Percentiles rank a stretch among this genome's conserved stretches.
Conservation (phyloP, 192 early-diverging fungal species). For the Dispira simplex region DNA sequence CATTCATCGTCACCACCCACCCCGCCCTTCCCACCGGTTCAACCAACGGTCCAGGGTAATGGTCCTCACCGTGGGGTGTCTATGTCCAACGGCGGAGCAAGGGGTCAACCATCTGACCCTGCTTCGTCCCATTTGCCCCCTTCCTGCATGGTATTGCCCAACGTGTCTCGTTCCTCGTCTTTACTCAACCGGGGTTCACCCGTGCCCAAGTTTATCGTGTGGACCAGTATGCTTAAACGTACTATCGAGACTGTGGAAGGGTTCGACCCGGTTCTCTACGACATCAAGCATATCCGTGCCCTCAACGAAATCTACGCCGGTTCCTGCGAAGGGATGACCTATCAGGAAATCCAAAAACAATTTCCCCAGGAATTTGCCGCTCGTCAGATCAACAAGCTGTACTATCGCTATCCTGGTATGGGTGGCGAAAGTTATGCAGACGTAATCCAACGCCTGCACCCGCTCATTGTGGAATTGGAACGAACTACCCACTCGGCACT, state of each 20-base stretch:
- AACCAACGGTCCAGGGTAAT: no score
- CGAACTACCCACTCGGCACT: conserved; percentile 74
- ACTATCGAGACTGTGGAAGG: conserved; percentile 70
- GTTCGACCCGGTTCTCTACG: conserved; percentile 65
- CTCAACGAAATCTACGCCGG: conserved; percentile 95
- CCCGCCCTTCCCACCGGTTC: no score
- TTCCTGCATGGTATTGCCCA: neutral
- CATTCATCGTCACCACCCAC: neutral
- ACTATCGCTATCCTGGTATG: conserved; percentile 90
- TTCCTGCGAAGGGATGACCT: conserved; percentile 60
- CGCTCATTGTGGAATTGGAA: conserved; percentile 91
- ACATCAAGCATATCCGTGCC: conserved; percentile 60
- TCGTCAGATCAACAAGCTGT: conserved; percentile 74
- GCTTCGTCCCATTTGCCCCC: neutral
- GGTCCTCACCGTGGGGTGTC: no score
- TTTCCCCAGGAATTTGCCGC: conserved; percentile 72
- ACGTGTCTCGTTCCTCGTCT: conserved; percentile 8
- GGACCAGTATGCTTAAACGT: conserved; percentile 79
- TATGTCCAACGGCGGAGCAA: no score
- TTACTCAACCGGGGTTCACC: neutral
- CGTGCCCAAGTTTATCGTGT: conserved; percentile 35
- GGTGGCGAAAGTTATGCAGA: conserved; percentile 91
- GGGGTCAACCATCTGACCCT: neutral
- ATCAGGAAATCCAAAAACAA: conserved; percentile 54
- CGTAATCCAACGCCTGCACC: conserved; percentile 85